phyloP scores from a whole-genome alignment of 179 eudicot species.

The Vitellaria paradoxa region DNA sequence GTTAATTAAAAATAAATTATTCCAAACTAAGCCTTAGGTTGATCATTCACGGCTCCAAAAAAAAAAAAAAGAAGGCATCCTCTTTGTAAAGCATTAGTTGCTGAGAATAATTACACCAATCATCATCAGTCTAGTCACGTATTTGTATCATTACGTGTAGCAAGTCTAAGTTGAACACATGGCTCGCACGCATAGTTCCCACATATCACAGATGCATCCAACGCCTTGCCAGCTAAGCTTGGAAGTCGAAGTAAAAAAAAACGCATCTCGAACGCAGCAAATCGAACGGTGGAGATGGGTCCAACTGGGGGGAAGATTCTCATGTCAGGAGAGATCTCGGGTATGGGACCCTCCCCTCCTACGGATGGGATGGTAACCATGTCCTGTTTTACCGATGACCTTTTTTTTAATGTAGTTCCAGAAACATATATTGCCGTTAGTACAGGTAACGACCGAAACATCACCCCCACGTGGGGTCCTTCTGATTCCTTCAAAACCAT shows the following conservation, averaged over 20 bases:
- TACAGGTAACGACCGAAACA: constrained; percentile 9
- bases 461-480: constrained; percentile 1
- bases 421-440: constrained; percentile 11
- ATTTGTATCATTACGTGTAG: no score
- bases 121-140: no score
- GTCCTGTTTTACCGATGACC: background rate
- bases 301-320: constrained; percentile 52
- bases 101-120: no score
- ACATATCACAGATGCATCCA: background rate
- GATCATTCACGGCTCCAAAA: no score
- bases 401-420: background rate
- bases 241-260: no score
- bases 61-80: no score
- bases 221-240: no score
- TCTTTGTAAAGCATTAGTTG: no score
- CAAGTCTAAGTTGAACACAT: background rate
- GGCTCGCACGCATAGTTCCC: constrained; percentile 9
- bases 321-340: constrained; percentile 59
- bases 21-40: no score
- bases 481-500: constrained; percentile 2
- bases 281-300: constrained; percentile 31
- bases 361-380: background rate
- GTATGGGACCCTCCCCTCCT: constrained; percentile 21
- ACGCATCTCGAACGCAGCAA: background rate
- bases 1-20: no score